Conservation (phyloP, 2,329 filamentous ascomycete species). For the Ceratocystis albifundus region DNA sequence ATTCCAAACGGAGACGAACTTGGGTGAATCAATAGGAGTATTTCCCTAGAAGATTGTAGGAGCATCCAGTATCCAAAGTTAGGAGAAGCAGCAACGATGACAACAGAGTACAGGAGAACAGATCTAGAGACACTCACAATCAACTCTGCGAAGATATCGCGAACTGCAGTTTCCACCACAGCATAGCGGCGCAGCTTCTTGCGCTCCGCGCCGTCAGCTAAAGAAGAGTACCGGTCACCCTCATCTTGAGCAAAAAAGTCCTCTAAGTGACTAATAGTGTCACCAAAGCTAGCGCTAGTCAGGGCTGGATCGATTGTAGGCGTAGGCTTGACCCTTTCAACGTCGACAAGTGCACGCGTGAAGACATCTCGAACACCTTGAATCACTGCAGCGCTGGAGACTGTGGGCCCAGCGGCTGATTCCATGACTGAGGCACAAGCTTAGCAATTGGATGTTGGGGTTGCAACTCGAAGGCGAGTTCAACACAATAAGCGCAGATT, state of each 20-base stretch:
- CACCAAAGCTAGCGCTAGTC: conserved; percentile 53
- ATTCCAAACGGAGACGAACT: conserved; percentile 82
- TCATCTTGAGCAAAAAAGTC: conserved; percentile 30
- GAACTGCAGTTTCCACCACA: conserved; percentile 71
- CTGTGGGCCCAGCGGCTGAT: conserved; percentile 25
- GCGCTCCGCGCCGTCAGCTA: conserved; percentile 29
- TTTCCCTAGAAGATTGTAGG: conserved; percentile 39
- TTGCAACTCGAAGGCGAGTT: too few species aligned
- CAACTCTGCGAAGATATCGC: conserved; percentile 65
- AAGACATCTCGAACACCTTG: conserved; percentile 44
- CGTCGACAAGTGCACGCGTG: conserved; percentile 46
- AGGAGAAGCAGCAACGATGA: too few species aligned
- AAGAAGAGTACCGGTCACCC: conserved; percentile 27
- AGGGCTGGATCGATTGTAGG: conserved; percentile 61
- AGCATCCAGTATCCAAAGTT: too few species aligned
- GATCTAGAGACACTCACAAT: conserved; percentile 46
- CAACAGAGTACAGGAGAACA: too few species aligned
- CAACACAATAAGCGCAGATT: not conserved
- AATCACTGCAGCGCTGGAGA: conserved; percentile 43
- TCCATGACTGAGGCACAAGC: not conserved
- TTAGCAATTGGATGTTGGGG: not conserved
- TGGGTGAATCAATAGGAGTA: conserved; percentile 62
- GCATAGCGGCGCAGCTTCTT: conserved; percentile 46
- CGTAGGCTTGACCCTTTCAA: conserved; percentile 46
- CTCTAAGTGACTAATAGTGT: conserved; percentile 37